These are phyloP conservation scores for Chloris gayana DNA, from an alignment of 176 grass and related monocot species.

Conservation along the genomic window DNA sequence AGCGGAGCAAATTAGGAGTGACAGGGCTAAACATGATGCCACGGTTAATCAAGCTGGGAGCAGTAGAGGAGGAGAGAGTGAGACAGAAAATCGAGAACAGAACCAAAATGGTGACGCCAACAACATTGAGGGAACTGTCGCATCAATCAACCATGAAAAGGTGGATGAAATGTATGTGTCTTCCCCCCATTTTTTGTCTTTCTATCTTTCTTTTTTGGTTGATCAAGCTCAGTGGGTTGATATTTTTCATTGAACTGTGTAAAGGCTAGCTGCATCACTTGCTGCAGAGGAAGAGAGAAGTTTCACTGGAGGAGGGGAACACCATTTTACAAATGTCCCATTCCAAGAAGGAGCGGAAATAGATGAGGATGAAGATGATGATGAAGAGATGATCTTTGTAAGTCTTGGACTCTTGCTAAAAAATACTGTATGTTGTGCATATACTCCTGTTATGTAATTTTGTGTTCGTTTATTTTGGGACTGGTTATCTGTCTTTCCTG, in stretches of 20 bases:
- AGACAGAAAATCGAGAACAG: constrained; percentile 28
- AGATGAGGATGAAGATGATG: constrained; percentile 64
- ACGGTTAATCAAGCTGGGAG: constrained; percentile 58
- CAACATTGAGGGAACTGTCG: constrained; percentile 30
- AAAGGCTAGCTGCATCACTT: constrained; percentile 86
- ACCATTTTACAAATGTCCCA: constrained; percentile 35
- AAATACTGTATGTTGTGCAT: not conserved
- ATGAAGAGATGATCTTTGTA: constrained; percentile 86
- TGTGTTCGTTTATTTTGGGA: not conserved
- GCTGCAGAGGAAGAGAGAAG: constrained; percentile 79
- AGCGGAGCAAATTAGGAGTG: constrained; percentile 69
- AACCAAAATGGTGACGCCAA: constrained; percentile 21
- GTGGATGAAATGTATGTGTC: constrained; percentile 87
- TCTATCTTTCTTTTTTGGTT: not conserved
- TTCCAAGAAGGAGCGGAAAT: constrained; percentile 51
- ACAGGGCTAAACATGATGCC: constrained; percentile 56
- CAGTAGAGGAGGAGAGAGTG: constrained; percentile 18
- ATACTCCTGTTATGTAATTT: not conserved
- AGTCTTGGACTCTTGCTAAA: constrained; percentile 29
- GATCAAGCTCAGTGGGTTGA: constrained; percentile 32
- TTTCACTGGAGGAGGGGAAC: constrained; percentile 37
- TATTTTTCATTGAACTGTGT: constrained; percentile 31
- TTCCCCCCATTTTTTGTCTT: constrained; percentile 3
- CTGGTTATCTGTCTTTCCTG: constrained; percentile 20
- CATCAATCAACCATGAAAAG: constrained; percentile 52